Evolutionary conservation across 805 yeast genomes (phyloP).

Genomic region (Saccharomycopsis malanga): DNA sequence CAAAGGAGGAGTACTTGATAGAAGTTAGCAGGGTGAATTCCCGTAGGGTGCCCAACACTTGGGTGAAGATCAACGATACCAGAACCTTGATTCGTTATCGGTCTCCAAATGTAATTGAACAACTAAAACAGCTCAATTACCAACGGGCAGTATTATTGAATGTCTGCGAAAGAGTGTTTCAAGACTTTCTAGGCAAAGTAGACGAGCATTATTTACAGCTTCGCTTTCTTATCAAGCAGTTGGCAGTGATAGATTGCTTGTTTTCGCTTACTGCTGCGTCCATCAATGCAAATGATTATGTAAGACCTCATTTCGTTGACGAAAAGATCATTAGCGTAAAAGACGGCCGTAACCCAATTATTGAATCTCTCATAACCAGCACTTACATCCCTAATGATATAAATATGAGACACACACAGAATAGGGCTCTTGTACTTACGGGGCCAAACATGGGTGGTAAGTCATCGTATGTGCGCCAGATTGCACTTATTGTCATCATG

Average conservation of each 20-base stretch:
- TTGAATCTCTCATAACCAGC: slow-evolving; percentile 40
- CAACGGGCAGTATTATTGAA: slow-evolving; percentile 47
- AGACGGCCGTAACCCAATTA: slow-evolving; percentile 61
- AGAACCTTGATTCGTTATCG: slow-evolving; percentile 64
- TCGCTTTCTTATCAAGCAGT: slow-evolving; percentile 36
- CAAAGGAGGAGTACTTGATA: slow-evolving; percentile 64
- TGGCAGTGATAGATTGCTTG: slow-evolving; percentile 60
- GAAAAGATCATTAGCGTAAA: slow-evolving; percentile 41
- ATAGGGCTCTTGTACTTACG: slow-evolving; percentile 56
- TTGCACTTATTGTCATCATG: slow-evolving; percentile 64
- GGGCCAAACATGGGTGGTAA: slow-evolving; percentile 92
- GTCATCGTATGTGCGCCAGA: slow-evolving; percentile 66
- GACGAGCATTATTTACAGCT: slow-evolving; percentile 33
- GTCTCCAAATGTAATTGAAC: slow-evolving; percentile 47
- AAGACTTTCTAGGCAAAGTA: slow-evolving; percentile 34
- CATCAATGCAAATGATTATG: slow-evolving; percentile 36
- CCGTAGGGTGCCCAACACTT: slow-evolving; percentile 55
- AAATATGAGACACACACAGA: slow-evolving; percentile 32
- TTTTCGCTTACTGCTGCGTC: slow-evolving; percentile 60
- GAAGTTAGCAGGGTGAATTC: slow-evolving; percentile 62
- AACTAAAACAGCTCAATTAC: slow-evolving; percentile 51
- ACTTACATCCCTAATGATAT: slow-evolving; percentile 64
- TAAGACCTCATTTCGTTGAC: slow-evolving; percentile 45
- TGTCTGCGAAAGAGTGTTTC: slow-evolving; percentile 43
- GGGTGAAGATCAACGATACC: slow-evolving; percentile 73